Percentiles rank a stretch among this genome's conserved stretches.
Evolutionary conservation across 2,329 filamentous ascomycete species (phyloP).

Genomic region (Davidsoniella eucalypti): DNA sequence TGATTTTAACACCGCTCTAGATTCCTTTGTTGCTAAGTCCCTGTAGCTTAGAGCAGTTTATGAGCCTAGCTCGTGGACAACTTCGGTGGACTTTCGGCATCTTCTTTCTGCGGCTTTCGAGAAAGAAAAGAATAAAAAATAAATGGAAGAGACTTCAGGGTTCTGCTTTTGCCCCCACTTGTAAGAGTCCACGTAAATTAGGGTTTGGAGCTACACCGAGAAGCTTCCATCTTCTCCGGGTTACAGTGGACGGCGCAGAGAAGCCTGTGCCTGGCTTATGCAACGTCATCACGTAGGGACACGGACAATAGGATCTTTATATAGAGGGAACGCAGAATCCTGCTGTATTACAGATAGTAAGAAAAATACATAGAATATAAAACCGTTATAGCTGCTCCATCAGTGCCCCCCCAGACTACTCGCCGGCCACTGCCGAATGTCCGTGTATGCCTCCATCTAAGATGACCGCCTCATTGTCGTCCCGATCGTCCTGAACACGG

Average conservation of each 20-base stretch:
- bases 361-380: neutral
- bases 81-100: slow-evolving; percentile 2
- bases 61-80: neutral
- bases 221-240: neutral
- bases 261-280: no score
- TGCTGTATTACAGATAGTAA: neutral
- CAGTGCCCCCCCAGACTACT: slow-evolving; percentile 21
- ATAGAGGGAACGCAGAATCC: neutral
- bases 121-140: no score
- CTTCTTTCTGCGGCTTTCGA: neutral
- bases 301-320: no score
- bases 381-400: neutral
- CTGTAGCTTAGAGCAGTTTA: no score
- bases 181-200: no score
- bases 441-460: slow-evolving; percentile 39
- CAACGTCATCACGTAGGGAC: no score
- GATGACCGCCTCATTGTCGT: slow-evolving; percentile 42
- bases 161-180: no score
- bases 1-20: no score
- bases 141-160: no score
- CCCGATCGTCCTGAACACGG: slow-evolving; percentile 42
- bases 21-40: no score
- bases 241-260: neutral
- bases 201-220: no score
- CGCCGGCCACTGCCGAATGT: slow-evolving; percentile 16